Evolutionary conservation across 2,329 filamentous ascomycete genomes (phyloP), one percentile per base, ranked within the genome.

Genomic region (Alternaria postmessia): DNA sequence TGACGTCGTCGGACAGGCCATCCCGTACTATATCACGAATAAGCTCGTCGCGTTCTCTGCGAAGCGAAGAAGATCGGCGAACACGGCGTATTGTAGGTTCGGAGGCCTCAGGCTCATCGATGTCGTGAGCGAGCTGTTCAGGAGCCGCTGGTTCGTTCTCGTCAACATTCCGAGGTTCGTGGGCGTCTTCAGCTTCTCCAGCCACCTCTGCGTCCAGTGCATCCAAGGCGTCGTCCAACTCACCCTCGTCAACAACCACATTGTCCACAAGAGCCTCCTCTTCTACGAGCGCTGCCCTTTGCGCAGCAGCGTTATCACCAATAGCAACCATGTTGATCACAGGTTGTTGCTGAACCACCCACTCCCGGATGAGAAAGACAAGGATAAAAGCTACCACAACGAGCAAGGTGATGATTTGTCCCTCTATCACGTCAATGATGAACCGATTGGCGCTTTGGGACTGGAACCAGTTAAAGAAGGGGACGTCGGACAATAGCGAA

Each of bases 331-430:
- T 89, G 71, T 96, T 96, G 68, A 95, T 90, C 65, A 94, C 90
- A 5, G 94, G 95, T 75, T 99, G 95, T 76, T 99, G 95, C 76
- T 99, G 95, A 9, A 99, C 93, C 51, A 99, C 95, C 86, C 97
- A 99, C 80, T 99, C 95, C 47, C 96, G 85, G 47, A 99, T 97
- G 4, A 99, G 81, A 68, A 99, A 99, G 42, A 99, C 89, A n/a
- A 99, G 82, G 60, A 99, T 97, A 78, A 98, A 99, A 59, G 91
- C 93, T 44, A 97, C 86, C 7, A 99, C 94, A 51, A 98, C 92
- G 11, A 96, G 81, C 6, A 97, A 82, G 0, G 94, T 99, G 68
- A 99, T 97, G 48, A 98, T 87, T 74, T 97, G 94, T 4, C 95
- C 95, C 80, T 99, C 95, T 4, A 97, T 82, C 1, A 94, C 87